Conservation (phyloP, 441 rosid genomes). For the Theobroma grandiflorum region DNA sequence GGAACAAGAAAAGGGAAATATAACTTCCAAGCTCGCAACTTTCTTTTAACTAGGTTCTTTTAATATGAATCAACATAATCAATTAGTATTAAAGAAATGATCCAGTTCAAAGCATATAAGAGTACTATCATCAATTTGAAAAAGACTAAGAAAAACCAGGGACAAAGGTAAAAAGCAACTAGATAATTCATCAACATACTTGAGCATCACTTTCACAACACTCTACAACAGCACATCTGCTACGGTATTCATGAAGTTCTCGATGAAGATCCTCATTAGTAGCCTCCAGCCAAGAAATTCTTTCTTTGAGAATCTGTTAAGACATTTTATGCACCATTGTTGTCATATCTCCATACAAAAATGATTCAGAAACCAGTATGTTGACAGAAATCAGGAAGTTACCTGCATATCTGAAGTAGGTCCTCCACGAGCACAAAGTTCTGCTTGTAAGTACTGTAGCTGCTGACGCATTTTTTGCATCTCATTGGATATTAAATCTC, state of each 20-base stretch:
- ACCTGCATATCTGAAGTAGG: conserved; percentile 60
- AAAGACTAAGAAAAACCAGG: conserved; percentile 9
- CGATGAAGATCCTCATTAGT: conserved; percentile 64
- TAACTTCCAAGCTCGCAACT: conserved; percentile 17
- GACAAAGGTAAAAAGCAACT: background rate
- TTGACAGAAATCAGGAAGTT: conserved; percentile 5
- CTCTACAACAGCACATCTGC: conserved; percentile 56
- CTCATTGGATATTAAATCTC: conserved; percentile 70
- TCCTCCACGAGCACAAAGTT: conserved; percentile 59
- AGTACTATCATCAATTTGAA: background rate
- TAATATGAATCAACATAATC: conserved; percentile 13
- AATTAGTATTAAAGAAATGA: conserved; percentile 24
- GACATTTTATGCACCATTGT: conserved; percentile 5
- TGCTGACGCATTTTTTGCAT: conserved; percentile 76
- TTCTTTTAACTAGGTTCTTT: background rate
- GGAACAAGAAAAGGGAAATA: conserved; percentile 19
- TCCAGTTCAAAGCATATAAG: background rate
- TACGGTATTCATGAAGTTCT: conserved; percentile 65
- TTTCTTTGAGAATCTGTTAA: conserved; percentile 62
- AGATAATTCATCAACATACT: conserved; percentile 39
- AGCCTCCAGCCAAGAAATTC: conserved; percentile 64
- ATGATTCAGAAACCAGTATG: conserved; percentile 2
- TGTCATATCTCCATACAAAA: conserved; percentile 1
- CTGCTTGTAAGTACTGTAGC: conserved; percentile 62
- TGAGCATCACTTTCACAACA: conserved; percentile 49